Evolutionary conservation across 176 grass and related monocot species (phyloP), one percentile per base, ranked within the genome.

Genomic region (Eleusine coracana): DNA sequence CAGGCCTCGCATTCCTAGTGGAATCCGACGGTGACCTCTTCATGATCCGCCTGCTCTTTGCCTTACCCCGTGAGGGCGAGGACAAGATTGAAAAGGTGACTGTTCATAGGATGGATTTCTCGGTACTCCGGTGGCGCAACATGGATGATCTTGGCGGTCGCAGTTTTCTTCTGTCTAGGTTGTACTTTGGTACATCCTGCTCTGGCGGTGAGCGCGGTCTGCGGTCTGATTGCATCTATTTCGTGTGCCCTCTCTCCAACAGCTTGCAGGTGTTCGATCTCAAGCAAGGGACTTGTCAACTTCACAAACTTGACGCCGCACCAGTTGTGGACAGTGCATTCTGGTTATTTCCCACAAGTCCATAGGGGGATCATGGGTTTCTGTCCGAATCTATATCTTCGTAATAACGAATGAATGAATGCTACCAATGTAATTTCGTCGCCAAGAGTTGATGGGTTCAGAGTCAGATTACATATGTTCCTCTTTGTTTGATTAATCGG

Each of bases 21-120:
- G 79, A 71, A 12, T 81, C 67, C n/a, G 2, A 16, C 15, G 79
- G 21, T 14, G 79, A 81, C 15, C 66, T 82, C 52, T 71, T 31
- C 79, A 82, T 31, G 51, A 52, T 71, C 2, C 25, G 54, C 1
- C 50, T 70, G 65, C 20, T 42, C 1, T 12, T 6, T 40, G 3
- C 39, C 39, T 40, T 6, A 6, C 5, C 39, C 5, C 4, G 3
- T 21, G 29, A 5, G 65, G 34, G 4, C 11, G 16, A 34, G 31
- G 4, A 20, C 8, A 25, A 27, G 7, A 54, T 70, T n/a, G 54
- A 21, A 2, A 25, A 16, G 2, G 4, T 15, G 3, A 40, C 21
- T 7, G 66, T 80, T 7, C 25, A 71, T 5, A 18, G 18, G 52
- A 60, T 45, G 67, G 79, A 71, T n/a, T 82, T 82, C 25, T 8